Evolutionary conservation across 306 rosid genomes (phyloP), one percentile per base, ranked within the genome.

Genomic region (Vigna trinervia): DNA sequence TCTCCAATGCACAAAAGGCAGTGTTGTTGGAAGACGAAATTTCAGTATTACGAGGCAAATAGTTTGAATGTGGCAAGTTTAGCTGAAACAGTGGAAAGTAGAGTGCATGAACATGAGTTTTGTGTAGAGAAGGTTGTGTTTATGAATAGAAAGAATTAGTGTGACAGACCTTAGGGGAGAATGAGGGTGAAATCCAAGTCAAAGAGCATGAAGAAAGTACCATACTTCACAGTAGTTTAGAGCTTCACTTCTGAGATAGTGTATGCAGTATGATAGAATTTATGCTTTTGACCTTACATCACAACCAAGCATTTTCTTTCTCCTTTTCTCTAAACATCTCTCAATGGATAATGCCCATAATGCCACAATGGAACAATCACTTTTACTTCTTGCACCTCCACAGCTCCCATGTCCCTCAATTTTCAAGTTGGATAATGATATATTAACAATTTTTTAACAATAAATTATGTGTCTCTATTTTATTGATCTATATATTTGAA

Each of bases 131-230:
- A 71, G 0, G 70, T 23, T 48, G 73, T 78, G 1, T 38, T 46
- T 39, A 79, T 70, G 69, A 50, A 50, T 51, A 60, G 22, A 8
- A 46, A 28, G 60, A 20, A 4, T 34, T 30, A 0, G 15, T 51
- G 78, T 52, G 73, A 69, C 20, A 94, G 8, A 94, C 98, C 96
- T 92, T 92, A 58, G 79, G 88, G 58, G 86, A 80, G 17, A 82
- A 71, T 38, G 81, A 67, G 53, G 91, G 80, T 8, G 96, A 91
- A 68, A 80, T 77, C 90, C 88, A 90, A 70, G 51, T 84, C 19
- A 84, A 19, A 69, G 94, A 88, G 73, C 89, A 82, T 1, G 96
- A 89, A 76, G 96, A 90, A 15, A 85, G 82, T 43, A 83, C 93
- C 96, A 95, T 92, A 11, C 38, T 76, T 85, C 83, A 81, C 17